Conservation (phyloP, 495 filamentous ascomycete species). For the Aspergillus indologenus region DNA sequence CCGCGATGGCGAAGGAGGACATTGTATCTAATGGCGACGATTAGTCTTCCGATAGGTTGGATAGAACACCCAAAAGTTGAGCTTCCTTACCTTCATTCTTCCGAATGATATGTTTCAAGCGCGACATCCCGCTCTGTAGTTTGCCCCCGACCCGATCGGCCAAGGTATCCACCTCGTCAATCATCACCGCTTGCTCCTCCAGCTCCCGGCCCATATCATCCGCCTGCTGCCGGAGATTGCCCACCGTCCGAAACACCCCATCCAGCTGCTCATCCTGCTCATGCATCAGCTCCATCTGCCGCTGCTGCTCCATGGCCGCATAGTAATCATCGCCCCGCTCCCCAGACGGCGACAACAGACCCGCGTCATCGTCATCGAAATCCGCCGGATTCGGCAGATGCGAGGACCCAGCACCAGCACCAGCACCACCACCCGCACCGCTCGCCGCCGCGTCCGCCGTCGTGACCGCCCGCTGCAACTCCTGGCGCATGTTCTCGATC, state of each 20-base stretch:
- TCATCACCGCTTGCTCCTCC: conserved; percentile 82
- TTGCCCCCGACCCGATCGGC: conserved; percentile 85
- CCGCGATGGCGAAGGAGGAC: conserved; percentile 88
- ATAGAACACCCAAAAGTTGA: conserved; percentile 8
- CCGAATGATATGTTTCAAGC: conserved; percentile 76
- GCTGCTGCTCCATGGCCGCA: conserved; percentile 86
- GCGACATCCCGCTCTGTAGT: conserved; percentile 80
- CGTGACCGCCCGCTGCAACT: conserved; percentile 59
- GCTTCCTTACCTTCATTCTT: conserved; percentile 77
- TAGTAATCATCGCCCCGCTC: conserved; percentile 64
- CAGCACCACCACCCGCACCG: too few species aligned
- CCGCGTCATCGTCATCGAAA: conserved; percentile 46
- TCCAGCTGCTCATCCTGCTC: conserved; percentile 94
- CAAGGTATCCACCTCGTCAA: conserved; percentile 76
- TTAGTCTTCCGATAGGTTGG: conserved; percentile 17
- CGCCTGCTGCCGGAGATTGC: conserved; percentile 82
- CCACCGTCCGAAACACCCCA: conserved; percentile 88
- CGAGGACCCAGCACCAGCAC: too few species aligned
- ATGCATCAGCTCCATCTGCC: conserved; percentile 86
- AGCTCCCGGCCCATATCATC: conserved; percentile 93
- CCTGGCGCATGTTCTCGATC: conserved; percentile 82
- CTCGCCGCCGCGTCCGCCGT: conserved; percentile 20
- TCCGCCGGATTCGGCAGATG: conserved; percentile 65
- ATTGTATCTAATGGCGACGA: conserved; percentile 55
- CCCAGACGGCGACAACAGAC: conserved; percentile 25